phyloP scores from a whole-genome alignment of 2,329 filamentous ascomycete genomes.

The Colletotrichum sojae region DNA sequence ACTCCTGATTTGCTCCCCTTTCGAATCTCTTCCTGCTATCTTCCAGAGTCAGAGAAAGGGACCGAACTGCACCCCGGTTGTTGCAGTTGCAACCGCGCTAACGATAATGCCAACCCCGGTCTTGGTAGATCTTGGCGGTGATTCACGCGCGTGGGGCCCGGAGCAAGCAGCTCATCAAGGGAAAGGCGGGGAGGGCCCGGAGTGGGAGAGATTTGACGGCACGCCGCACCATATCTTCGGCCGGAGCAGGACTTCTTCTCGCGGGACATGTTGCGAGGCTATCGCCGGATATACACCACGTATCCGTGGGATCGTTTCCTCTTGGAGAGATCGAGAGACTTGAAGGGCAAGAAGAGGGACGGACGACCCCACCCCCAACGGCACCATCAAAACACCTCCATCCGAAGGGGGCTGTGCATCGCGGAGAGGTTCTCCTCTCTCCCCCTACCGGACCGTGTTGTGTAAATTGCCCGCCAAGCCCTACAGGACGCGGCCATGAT shows the following conservation, averaged over 20 bases:
- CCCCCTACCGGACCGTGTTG: slow-evolving; percentile 6
- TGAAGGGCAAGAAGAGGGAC: background rate
- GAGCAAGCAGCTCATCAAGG: background rate
- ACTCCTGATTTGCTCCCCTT: too few relatives aligned
- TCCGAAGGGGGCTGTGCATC: slow-evolving; percentile 29
- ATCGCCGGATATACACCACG: too few relatives aligned
- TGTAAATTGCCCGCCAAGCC: slow-evolving; percentile 34
- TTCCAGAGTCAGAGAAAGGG: background rate
- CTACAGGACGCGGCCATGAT: slow-evolving; percentile 5
- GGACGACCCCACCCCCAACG: slow-evolving; percentile 6
- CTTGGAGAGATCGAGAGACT: background rate
- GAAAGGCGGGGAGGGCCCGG: background rate
- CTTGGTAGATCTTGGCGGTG: slow-evolving; percentile 3
- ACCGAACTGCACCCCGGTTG: background rate
- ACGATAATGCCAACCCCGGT: slow-evolving; percentile 9
- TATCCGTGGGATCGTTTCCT: too few relatives aligned
- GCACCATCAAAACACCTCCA: background rate
- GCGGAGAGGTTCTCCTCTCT: background rate
- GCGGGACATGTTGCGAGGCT: too few relatives aligned
- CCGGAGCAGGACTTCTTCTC: background rate
- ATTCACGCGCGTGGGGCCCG: slow-evolving; percentile 2
- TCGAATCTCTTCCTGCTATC: background rate
- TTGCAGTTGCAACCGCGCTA: background rate
- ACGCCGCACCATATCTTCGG: background rate
- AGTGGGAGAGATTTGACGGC: slow-evolving; percentile 5